These are phyloP conservation scores for Paxillus involutus DNA, from an alignment of 768 basidiomycete species.

Conservation along the genomic window DNA sequence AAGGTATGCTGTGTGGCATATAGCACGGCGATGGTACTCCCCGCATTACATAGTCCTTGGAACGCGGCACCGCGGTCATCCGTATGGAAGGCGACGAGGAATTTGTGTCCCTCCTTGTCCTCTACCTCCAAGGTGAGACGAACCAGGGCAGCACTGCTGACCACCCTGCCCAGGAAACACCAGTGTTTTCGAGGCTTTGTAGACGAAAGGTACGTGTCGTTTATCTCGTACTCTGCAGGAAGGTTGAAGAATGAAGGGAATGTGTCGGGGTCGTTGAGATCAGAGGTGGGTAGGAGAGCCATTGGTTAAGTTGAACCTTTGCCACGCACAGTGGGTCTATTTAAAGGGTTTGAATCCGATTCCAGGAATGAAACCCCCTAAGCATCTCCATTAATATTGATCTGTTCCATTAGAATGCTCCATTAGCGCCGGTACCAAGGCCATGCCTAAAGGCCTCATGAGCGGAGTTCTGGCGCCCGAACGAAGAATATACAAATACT, in stretches of 20 bases:
- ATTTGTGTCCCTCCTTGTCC: conserved; percentile 23
- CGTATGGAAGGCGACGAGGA: conserved; percentile 31
- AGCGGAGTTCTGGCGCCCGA: no score
- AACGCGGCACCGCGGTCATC: conserved; percentile 29
- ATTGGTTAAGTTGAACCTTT: conserved; percentile 11
- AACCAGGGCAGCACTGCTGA: conserved; percentile 24
- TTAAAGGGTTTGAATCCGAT: background rate
- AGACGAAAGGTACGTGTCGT: conserved; percentile 19
- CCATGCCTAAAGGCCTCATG: no score
- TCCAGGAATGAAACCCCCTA: no score
- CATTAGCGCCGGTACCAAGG: no score
- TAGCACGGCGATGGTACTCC: conserved; percentile 31
- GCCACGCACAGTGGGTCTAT: background rate
- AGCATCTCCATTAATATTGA: no score
- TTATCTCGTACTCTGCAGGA: conserved; percentile 22
- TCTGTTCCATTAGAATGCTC: background rate
- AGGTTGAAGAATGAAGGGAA: conserved; percentile 25
- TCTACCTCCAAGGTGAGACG: conserved; percentile 30
- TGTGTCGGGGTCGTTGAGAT: conserved; percentile 23
- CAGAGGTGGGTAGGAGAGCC: conserved; percentile 19
- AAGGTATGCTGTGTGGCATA: conserved; percentile 30
- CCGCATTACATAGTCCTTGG: conserved; percentile 18
- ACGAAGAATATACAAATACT: no score
- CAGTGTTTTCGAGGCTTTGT: conserved; percentile 28
- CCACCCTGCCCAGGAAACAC: conserved; percentile 29